Percentiles rank a stretch among this genome's conserved stretches.
Evolutionary conservation across 306 rosid species (phyloP).

Genomic region (Medicago lupulina): DNA sequence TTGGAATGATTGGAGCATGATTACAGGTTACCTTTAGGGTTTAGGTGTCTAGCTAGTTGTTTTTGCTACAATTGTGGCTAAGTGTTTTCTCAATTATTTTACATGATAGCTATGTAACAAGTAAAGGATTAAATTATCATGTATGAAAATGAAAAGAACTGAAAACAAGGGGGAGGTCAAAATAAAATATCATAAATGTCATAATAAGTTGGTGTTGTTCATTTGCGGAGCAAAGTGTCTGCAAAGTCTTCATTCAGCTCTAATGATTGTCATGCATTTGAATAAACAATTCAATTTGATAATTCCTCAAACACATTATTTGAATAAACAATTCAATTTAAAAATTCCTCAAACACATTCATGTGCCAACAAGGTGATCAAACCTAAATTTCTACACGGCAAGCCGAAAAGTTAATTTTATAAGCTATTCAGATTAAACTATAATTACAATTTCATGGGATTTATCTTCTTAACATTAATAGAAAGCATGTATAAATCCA

Average conservation of each 20-base stretch:
- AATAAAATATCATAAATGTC: constrained; percentile 42
- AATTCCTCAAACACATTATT: constrained; percentile 10
- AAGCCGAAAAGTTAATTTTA: constrained; percentile 29
- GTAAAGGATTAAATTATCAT: constrained; percentile 33
- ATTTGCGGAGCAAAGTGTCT: constrained; percentile 36
- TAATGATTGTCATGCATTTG: constrained; percentile 27
- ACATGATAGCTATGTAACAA: constrained; percentile 45
- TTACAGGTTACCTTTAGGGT: constrained; percentile 39
- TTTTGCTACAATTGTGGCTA: constrained; percentile 1
- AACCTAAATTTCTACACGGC: constrained; percentile 31
- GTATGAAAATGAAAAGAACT: constrained; percentile 44
- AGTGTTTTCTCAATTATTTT: constrained; percentile 43
- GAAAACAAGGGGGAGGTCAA: constrained; percentile 30
- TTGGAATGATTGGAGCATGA: constrained; percentile 27
- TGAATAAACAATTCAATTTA: constrained; percentile 28
- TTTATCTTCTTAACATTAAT: too few species aligned
- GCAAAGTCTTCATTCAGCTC: constrained; percentile 37
- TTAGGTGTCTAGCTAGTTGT: constrained; percentile 37
- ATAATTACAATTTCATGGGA: too few species aligned
- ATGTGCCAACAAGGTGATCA: constrained; percentile 30
- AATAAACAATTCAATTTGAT: constrained; percentile 30
- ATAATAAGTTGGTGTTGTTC: constrained; percentile 38
- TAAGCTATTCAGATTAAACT: constrained; percentile 3
- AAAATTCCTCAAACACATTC: constrained; percentile 32
- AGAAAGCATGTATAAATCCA: too few species aligned